Conservation (phyloP, 805 yeast species). For the Zygoascus ofunaensis region DNA sequence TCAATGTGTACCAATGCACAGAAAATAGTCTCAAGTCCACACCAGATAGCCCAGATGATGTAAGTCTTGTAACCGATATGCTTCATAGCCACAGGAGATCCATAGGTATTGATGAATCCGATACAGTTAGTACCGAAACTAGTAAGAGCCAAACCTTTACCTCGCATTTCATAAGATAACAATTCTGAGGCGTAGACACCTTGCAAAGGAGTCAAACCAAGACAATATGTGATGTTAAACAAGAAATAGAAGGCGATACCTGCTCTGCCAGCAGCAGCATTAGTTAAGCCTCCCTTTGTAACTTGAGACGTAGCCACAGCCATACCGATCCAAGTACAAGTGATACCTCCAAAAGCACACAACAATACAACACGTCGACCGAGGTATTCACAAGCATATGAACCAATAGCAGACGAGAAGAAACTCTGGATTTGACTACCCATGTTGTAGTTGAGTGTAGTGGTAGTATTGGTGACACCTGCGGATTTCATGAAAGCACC, state of each 20-base stretch:
- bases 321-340: conserved; percentile 19
- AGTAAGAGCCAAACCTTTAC: conserved; percentile 21
- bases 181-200: conserved; percentile 26
- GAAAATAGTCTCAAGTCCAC: conserved; percentile 26
- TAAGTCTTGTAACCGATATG: conserved; percentile 26
- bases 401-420: conserved; percentile 8
- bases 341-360: conserved; percentile 17
- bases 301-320: conserved; percentile 21
- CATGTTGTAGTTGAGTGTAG: conserved; percentile 8
- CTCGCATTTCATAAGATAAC: conserved; percentile 23
- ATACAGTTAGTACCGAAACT: conserved; percentile 3
- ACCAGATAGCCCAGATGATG: conserved; percentile 27
- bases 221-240: conserved; percentile 5
- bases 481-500: conserved; percentile 11
- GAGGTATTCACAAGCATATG: conserved; percentile 19
- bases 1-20: conserved; percentile 62
- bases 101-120: conserved; percentile 11
- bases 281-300: conserved; percentile 11
- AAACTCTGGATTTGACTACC: conserved; percentile 3
- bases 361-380: conserved; percentile 24
- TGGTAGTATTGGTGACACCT: conserved; percentile 9
- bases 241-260: conserved; percentile 11
- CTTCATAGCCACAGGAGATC: conserved; percentile 23
- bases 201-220: conserved; percentile 30
- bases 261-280: conserved; percentile 20